These are phyloP conservation scores for Nicotiana paniculata DNA, from an alignment of 257 asterid species.

Conservation along the genomic window DNA sequence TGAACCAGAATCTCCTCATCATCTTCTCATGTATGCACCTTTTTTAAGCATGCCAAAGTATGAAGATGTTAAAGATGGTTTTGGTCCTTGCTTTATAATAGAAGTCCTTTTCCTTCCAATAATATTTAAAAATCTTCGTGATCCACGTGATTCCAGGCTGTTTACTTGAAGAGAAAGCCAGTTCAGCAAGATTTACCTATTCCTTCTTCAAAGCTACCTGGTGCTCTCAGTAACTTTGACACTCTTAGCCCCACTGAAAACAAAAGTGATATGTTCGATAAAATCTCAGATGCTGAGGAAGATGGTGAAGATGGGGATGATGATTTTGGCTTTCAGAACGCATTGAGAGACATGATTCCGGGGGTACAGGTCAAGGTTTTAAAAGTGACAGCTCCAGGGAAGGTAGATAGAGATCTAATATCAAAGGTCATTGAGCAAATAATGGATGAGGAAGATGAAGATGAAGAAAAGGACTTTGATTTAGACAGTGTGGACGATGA, in stretches of 20 bases:
- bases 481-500: slow-evolving; percentile 41
- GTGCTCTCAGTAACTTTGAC: slow-evolving; percentile 41
- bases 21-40: neutral
- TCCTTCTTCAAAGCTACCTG: slow-evolving; percentile 47
- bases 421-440: slow-evolving; percentile 85
- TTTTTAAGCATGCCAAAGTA: neutral
- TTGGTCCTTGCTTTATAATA: neutral
- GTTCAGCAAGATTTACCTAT: slow-evolving; percentile 39
- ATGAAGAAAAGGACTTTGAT: slow-evolving; percentile 51
- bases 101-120: neutral
- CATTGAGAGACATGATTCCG: slow-evolving; percentile 83
- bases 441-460: slow-evolving; percentile 71
- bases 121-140: neutral
- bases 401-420: slow-evolving; percentile 68
- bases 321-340: slow-evolving; percentile 61
- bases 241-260: slow-evolving; percentile 50
- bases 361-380: slow-evolving; percentile 89
- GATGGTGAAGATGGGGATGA: slow-evolving; percentile 70
- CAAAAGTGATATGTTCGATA: slow-evolving; percentile 49
- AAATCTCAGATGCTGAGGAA: slow-evolving; percentile 51
- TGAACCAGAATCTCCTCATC: neutral
- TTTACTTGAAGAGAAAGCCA: slow-evolving; percentile 68
- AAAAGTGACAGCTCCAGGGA: slow-evolving; percentile 69
- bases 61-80: neutral
- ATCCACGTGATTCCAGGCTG: slow-evolving; percentile 53